phyloP scores from a whole-genome alignment of 768 basidiomycete species.

The Rickenella mellea region DNA sequence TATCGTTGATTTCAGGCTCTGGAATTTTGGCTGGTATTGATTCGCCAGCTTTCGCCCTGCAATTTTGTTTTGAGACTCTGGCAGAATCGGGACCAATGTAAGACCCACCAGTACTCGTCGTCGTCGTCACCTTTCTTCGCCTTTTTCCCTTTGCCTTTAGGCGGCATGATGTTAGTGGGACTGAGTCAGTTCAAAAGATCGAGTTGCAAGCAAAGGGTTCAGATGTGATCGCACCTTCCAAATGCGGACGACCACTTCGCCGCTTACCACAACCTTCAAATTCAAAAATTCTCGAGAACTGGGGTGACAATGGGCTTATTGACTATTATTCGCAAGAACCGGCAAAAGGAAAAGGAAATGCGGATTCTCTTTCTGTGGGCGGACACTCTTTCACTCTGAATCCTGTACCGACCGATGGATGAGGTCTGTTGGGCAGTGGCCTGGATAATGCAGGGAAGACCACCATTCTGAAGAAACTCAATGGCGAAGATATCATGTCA shows the following conservation, averaged over 20 bases:
- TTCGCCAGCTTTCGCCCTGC: slow-evolving; percentile 60
- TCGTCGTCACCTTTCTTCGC: slow-evolving; percentile 76
- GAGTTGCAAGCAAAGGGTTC: too few relatives aligned
- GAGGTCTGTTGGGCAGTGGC: slow-evolving; percentile 43
- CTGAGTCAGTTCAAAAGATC: too few relatives aligned
- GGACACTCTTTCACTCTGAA: background rate
- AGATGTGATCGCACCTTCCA: too few relatives aligned
- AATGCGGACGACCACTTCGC: too few relatives aligned
- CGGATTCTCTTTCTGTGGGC: slow-evolving; percentile 84
- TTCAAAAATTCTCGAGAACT: too few relatives aligned
- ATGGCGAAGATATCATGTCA: slow-evolving; percentile 79
- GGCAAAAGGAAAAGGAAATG: slow-evolving; percentile 95
- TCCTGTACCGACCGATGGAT: background rate
- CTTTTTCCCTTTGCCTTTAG: slow-evolving; percentile 81
- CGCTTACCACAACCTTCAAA: too few relatives aligned
- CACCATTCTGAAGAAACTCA: slow-evolving; percentile 92
- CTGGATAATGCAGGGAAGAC: slow-evolving; percentile 99
- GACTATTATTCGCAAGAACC: slow-evolving; percentile 93
- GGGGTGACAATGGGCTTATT: slow-evolving; percentile 88
- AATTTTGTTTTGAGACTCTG: slow-evolving; percentile 11
- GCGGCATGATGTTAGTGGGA: slow-evolving; percentile 47
- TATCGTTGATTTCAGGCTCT: slow-evolving; percentile 26
- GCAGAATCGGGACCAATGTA: slow-evolving; percentile 10
- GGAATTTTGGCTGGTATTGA: slow-evolving; percentile 34
- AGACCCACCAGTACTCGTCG: slow-evolving; percentile 64